Conservation (phyloP, 331 rosid genomes). For the Stylosanthes scabra region DNA sequence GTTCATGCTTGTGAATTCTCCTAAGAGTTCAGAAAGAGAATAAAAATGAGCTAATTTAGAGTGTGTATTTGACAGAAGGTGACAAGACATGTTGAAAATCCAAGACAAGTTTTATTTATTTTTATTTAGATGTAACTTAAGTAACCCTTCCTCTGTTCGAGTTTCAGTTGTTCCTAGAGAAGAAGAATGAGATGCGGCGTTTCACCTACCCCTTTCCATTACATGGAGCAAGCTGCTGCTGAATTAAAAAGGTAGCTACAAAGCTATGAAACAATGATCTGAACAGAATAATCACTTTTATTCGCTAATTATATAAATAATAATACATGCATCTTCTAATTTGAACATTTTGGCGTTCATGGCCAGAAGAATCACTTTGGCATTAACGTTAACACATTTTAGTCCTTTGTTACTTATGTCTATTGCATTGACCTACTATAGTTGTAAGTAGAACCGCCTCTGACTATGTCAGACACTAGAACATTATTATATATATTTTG, state of each 20-base stretch:
- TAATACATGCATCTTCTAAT: not conserved
- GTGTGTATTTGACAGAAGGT: not conserved
- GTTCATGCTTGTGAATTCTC: conserved; percentile 9
- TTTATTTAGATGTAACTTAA: not conserved
- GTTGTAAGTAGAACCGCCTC: not conserved
- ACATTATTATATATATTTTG: not conserved
- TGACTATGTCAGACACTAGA: not conserved
- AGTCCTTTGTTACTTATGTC: not conserved
- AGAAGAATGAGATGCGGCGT: not conserved
- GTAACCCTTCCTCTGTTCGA: conserved; percentile 1
- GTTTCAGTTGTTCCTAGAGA: not conserved
- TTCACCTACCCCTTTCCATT: not conserved
- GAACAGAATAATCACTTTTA: not conserved
- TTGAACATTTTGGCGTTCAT: not conserved
- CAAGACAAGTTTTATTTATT: not conserved
- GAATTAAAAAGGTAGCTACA: not conserved
- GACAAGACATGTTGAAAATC: not conserved
- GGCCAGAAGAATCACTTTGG: not conserved
- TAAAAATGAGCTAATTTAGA: not conserved
- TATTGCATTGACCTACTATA: not conserved
- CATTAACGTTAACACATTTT: too few species aligned
- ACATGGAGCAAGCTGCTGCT: not conserved
- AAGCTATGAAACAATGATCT: not conserved
- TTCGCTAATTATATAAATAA: too few species aligned
- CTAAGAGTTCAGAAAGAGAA: not conserved